These are phyloP conservation scores for Bipolaris sorokiniana DNA, from an alignment of 2,329 filamentous ascomycete species.

Conservation along the genomic window DNA sequence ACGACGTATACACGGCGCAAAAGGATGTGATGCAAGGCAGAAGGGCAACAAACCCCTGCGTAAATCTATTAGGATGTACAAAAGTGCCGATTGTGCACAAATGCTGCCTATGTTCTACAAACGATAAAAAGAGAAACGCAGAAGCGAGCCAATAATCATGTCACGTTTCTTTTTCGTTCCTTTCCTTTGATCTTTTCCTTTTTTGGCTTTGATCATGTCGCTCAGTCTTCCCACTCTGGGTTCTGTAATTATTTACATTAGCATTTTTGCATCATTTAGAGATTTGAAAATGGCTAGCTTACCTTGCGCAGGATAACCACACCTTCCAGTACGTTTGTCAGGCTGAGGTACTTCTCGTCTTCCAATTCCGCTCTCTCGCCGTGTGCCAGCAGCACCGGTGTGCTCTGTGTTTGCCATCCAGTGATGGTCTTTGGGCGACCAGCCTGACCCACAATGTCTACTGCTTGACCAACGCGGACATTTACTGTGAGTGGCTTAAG, in stretches of 20 bases:
- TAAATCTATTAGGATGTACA: constrained; percentile 39
- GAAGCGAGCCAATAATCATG: background rate
- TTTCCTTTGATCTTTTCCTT: background rate
- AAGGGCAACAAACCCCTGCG: constrained; percentile 13
- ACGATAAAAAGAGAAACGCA: background rate
- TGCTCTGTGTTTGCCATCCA: constrained; percentile 99
- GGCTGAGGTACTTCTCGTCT: constrained; percentile 93
- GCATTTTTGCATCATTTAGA: background rate
- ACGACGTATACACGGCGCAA: background rate
- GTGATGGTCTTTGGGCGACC: constrained; percentile 98
- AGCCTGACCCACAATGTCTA: constrained; percentile 96
- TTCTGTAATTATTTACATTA: constrained; percentile 44
- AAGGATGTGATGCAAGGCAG: background rate
- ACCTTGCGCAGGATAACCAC: constrained; percentile 97
- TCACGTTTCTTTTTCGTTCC: constrained; percentile 7
- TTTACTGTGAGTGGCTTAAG: constrained; percentile 94
- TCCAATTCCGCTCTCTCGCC: constrained; percentile 96
- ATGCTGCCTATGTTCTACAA: constrained; percentile 14
- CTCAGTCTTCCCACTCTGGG: constrained; percentile 54
- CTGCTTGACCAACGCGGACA: constrained; percentile 95
- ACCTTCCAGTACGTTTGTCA: constrained; percentile 90
- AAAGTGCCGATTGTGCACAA: constrained; percentile 18
- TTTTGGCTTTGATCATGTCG: background rate
- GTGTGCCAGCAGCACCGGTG: constrained; percentile 92
- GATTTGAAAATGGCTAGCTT: constrained; percentile 45